Evolutionary conservation across 2,329 filamentous ascomycete species (phyloP), one percentile per base, ranked within the genome.

Genomic region (Fusarium odoratissimum): DNA sequence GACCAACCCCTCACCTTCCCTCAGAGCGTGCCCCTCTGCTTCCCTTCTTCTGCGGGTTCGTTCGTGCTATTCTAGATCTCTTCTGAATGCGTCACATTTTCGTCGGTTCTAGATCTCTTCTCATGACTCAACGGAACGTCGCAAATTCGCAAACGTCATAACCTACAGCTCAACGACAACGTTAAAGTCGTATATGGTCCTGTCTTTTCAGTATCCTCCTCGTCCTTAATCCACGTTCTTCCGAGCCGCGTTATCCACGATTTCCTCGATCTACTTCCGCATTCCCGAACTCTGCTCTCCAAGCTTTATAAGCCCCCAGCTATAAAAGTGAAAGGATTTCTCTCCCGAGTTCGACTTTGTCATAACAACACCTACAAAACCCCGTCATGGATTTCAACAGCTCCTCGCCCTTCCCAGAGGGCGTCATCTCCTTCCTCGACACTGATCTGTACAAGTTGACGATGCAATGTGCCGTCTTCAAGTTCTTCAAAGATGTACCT

Each of bases 391-490:
- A 90, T 73, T 91, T 91, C 82, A 90, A 91, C 81, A 89, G 87
- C 83, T 88, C 89, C 37, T 90, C 89, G 62, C 88, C 89, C 64
- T 91, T 88, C 71, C 91, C 92, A 8, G 92, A 93, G 83, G 93
- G 93, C 57, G 90, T 95, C 79, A 93, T 91, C 78, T 95, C 93
- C 79, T 92, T 96, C 79, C 86, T 96, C 60, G 93, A 96, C 79
- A 95, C 93, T 21, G 90, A 92, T 75, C 80, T 99, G 69, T 99
- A 98, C 89, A 99, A 99, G 84, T 84, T 99, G 83, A 99, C 96
- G 25, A 99, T 99, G 96, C 96, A 99, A 91, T 97, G 93, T 80
- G 95, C 95, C 69, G 92, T 98, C 73, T 89, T 97, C 75, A 97
- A 97, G 83, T 97, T 95, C 85, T 98, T 97, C 82, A 92, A 92